Conservation (phyloP, 352 stramenopile species). For the Globisporangium emineosum region DNA sequence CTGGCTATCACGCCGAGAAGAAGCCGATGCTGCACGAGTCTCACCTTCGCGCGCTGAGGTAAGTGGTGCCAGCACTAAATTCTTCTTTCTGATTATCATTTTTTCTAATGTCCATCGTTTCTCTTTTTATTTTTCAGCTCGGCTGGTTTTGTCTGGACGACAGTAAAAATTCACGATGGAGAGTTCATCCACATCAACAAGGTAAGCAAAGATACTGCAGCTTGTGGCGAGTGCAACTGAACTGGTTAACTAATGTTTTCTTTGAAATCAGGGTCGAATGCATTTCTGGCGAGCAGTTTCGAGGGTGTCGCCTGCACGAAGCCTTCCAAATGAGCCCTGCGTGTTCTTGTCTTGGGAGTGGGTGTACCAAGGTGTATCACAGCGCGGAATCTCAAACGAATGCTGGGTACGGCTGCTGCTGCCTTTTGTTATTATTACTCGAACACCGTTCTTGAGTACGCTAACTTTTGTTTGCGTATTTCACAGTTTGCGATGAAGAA, state of each 20-base stretch:
- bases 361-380: conserved; percentile 82
- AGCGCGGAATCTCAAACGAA: conserved; percentile 74
- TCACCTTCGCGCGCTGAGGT: conserved; percentile 63
- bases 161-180: conserved; percentile 67
- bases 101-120: not conserved
- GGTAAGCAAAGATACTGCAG: conserved; percentile 17
- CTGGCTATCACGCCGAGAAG: conserved; percentile 55
- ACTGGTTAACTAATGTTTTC: not conserved
- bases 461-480: not conserved
- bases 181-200: conserved; percentile 88
- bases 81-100: not conserved
- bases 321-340: conserved; percentile 36
- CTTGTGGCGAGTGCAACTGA: not conserved
- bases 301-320: conserved; percentile 26
- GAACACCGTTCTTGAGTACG: not conserved
- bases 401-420: conserved; percentile 50
- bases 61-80: not conserved
- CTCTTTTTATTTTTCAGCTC: conserved; percentile 25
- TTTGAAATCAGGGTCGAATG: conserved; percentile 47
- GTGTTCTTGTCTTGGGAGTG: conserved; percentile 85
- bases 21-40: conserved; percentile 78
- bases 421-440: not conserved
- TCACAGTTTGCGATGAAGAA: conserved; percentile 82
- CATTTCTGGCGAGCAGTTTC: conserved; percentile 84
- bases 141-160: conserved; percentile 71